Conservation (phyloP, 345 rosid genomes). For the Acer negundo region DNA sequence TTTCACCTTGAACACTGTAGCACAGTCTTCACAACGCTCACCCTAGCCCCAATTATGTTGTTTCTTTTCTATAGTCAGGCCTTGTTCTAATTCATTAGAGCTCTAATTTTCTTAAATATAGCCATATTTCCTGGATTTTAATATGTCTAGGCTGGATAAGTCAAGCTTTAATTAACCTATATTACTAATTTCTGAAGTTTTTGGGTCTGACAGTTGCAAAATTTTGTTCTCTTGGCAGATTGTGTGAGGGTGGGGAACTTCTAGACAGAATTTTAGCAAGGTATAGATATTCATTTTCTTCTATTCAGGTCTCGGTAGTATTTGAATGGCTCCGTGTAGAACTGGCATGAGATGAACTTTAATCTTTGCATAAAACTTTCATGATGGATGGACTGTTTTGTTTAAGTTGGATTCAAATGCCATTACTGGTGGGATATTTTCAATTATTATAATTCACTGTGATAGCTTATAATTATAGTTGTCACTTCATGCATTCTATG, state of each 20-base stretch:
- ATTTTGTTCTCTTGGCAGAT: constrained; percentile 42
- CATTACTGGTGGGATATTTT: background rate
- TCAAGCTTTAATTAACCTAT: background rate
- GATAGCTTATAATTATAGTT: background rate
- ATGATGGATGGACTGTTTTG: background rate
- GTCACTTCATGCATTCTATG: background rate
- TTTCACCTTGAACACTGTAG: background rate
- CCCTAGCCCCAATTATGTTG: background rate
- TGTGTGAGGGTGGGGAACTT: constrained; percentile 89
- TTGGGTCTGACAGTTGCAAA: constrained; percentile 16
- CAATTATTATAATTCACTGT: background rate
- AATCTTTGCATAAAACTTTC: background rate
- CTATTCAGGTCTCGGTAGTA: constrained; percentile 6
- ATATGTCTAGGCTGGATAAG: background rate
- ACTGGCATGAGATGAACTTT: background rate
- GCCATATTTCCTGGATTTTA: background rate
- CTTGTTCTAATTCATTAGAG: background rate
- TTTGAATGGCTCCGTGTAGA: background rate
- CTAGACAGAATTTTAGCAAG: constrained; percentile 84
- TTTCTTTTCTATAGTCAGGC: too few relatives aligned
- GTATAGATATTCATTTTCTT: constrained; percentile 19
- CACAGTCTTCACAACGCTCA: background rate
- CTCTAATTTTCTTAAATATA: background rate
- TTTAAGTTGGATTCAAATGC: constrained; percentile 5
- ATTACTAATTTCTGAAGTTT: background rate